Evolutionary conservation across 208 protist genomes (phyloP), one percentile per base, ranked within the genome.

Genomic region (Leishmania amazonensis): DNA sequence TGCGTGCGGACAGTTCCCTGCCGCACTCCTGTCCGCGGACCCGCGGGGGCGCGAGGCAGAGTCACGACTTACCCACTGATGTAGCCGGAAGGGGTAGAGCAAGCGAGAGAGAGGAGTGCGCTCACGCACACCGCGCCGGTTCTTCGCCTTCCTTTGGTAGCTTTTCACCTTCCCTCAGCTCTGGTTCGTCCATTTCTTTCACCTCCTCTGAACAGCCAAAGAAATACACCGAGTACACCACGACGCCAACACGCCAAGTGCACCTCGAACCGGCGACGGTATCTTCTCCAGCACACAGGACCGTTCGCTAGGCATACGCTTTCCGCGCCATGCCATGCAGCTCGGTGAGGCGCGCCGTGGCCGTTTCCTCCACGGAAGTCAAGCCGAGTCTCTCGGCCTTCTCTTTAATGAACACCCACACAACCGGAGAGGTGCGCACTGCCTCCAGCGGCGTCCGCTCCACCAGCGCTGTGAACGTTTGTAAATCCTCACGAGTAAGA

Each of bases 331-430:
- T 42, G 3, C 24, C 6, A 74, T 74, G 68, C 42, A 74, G 21
- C 13, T 74, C 68, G 28, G 28, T 53, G 68, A 87, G 76, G 11
- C 73, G 68, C 17, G 70, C 35, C 73, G 76, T 38, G 38, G 83
- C 87, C 0, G 51, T 64, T 67, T 58, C 47, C 49, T 81, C 53
- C 38, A 86, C 42, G 9, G 87, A 62, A 0, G n/a, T 35, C 81
- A 91, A 49, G 31, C 83, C 75, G 6, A 96, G 81, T 45, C 79
- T 75, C 47, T 80, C 73, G n/a, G 93, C 93, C 79, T 95, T 96
- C 62, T 91, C 60, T 71, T 60, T 67, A 31, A 96, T 76, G 77
- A 93, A 92, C 4, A 11, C n/a, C 90, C 91, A 94, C 83, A 92
- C 85, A 11, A 84, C 84, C 17, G 83, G 70, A 1, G 88, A 89